Base-by-base conservation (phyloP, 129 eudicot species). In the Artemisia argyi region DNA sequence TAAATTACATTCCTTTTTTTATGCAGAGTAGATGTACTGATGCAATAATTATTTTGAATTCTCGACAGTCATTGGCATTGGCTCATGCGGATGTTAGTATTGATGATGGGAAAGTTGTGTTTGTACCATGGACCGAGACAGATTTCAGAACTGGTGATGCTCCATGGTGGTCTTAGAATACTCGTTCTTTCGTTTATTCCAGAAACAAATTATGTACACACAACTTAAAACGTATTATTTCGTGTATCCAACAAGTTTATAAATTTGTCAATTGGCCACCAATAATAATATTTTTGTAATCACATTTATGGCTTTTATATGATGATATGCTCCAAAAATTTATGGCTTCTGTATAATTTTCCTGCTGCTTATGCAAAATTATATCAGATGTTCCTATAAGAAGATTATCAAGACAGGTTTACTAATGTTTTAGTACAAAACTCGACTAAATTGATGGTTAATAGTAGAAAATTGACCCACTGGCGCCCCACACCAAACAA, bases 101-200 rank as follows among this genome's bases (percentile, higher is more conserved):
- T 16, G 96, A 87, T 50, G 95, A 87, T 52, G 98, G 98, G 77
- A 93, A 90, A 65, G 97, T 93, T 7, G 30, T 93, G 56, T 93
- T 93, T 61, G 93, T 90, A 76, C 98, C 98, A 58, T 93, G 98
- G 98, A 69, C 64, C 17, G 98, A 93, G 72, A 86, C 93, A 18
- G 98, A 93, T 77, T 93, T 93, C 76, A 90, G 98, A 84, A 93
- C 97, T 19, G 98, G 98, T 59, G 97, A 89, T 0, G 80, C 68
- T 65, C 98, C 98, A 76, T 93, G 98, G 98, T 93, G 98, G 98
- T 54, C 96, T 39, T 91, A 73, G 44, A 28, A 6, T 57, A 39
- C 44, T 11, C 24, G 14, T 48, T 59, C 22, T 14, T 76, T 68
- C 9, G 58, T 68, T 68, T 67, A 55, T 30, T 61, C 6, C 54